Evolutionary conservation across 345 rosid species (phyloP), one percentile per base, ranked within the genome.

Genomic region (Bruguiera sexangula): DNA sequence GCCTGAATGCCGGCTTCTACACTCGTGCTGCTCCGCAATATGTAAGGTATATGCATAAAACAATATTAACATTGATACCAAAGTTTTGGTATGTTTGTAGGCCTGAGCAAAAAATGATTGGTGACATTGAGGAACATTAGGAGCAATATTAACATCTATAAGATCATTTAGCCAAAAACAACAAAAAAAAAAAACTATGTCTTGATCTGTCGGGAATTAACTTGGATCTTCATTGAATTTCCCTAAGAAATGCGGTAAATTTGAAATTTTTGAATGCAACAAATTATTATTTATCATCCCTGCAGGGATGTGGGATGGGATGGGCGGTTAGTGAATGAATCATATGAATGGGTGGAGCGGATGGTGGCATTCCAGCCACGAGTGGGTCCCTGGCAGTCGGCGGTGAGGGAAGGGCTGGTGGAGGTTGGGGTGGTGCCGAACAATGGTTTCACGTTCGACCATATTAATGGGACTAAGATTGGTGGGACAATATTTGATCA

Each of bases 381-480:
- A 16, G 22, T 76, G 63, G 34, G 68, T 62, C 60, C 43, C 9
- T 71, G 79, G 79, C 75, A 76, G 43, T 27, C 79, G 11, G 72
- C 79, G 0, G 64, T 76, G 9, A 61, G 59, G 30, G 75, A 76
- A 21, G 79, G 64, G 63, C 68, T 76, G 22, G 1, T 69, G 11
- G 79, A 76, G 57, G 71, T n/a, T 4, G 75, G 79, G 37, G 72
- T 70, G 36, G 2, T 46, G 37, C 75, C 72, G 1, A 13, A 71
- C 60, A 76, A 76, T 34, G 79, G 72, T 2, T 70, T 76, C 53
- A 76, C 72, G 0, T 76, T 65, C n/a, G 79, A 76, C 63, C 79
- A 76, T 61, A 39, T 76, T 10, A 2, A 60, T 8, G 79, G 75
- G 27, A 76, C 75, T 36, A 76, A 76, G 32, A 59, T 70, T 30